A percentile compares a stretch with the other conserved stretches of the same genome.
These are phyloP conservation scores for Triticum turgidum DNA, from an alignment of 176 grass and related monocot species.

Conservation along the genomic window DNA sequence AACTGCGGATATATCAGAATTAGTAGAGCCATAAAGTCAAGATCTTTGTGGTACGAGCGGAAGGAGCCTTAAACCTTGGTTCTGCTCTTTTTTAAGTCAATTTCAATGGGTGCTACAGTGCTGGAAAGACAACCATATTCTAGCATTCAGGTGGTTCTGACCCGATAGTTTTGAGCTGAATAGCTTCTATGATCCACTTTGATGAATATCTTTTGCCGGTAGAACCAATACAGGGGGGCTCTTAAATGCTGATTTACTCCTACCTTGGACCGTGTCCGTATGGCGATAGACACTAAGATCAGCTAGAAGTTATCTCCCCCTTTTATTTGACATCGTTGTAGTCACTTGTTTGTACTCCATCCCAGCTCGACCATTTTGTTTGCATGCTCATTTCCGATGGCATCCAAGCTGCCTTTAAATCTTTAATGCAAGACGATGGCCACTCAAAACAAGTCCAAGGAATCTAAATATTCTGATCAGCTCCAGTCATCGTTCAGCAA, in stretches of 20 bases:
- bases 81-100: background rate
- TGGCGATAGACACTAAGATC: background rate
- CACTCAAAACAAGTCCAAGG: background rate
- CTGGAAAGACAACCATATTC: background rate
- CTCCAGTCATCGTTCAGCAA: background rate
- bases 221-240: background rate
- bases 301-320: background rate
- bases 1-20: background rate
- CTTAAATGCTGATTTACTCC: background rate
- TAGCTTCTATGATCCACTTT: background rate
- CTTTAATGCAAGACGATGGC: background rate
- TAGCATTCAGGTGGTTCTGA: background rate
- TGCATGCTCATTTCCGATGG: background rate
- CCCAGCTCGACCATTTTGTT: background rate
- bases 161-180: background rate
- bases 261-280: background rate
- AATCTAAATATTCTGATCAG: background rate
- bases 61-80: background rate
- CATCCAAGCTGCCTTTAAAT: background rate
- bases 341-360: background rate
- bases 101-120: background rate
- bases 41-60: background rate
- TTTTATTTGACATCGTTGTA: background rate
- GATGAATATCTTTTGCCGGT: background rate
- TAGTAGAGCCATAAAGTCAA: background rate